Percentiles rank a stretch among this genome's conserved stretches.
Conservation (phyloP, 257 asterid species). For the Penstemon newberryi region DNA sequence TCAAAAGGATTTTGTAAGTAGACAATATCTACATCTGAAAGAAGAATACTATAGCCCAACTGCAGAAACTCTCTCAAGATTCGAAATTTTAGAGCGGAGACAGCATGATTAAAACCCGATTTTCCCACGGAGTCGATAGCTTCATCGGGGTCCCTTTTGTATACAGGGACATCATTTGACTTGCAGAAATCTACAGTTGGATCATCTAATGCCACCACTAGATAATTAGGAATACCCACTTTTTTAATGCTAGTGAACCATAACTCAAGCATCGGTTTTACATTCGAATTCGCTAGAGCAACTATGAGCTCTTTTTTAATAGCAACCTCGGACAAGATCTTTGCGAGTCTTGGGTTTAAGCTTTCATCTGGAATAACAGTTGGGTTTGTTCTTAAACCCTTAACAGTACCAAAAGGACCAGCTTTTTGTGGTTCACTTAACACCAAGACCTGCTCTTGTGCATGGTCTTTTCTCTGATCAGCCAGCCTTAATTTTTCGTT, state of each 20-base stretch:
- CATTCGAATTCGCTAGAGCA: constrained; percentile 80
- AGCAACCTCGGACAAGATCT: constrained; percentile 58
- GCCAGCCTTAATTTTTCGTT: constrained; percentile 58
- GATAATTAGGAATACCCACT: constrained; percentile 61
- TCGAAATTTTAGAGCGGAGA: constrained; percentile 67
- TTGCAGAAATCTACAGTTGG: constrained; percentile 56
- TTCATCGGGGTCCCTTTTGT: constrained; percentile 66
- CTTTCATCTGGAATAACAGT: constrained; percentile 61
- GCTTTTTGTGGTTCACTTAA: constrained; percentile 57
- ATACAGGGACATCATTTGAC: constrained; percentile 58
- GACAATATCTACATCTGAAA: constrained; percentile 77
- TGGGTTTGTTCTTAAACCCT: constrained; percentile 70
- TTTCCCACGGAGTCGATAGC: constrained; percentile 59
- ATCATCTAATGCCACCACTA: constrained; percentile 80
- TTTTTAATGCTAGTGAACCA: constrained; percentile 65
- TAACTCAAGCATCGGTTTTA: constrained; percentile 55
- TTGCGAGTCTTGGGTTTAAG: constrained; percentile 72
- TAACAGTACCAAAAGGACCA: constrained; percentile 76
- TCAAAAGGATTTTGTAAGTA: constrained; percentile 81
- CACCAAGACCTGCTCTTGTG: constrained; percentile 44
- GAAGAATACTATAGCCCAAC: constrained; percentile 72
- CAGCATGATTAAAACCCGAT: constrained; percentile 65
- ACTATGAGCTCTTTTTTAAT: constrained; percentile 67
- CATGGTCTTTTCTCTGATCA: constrained; percentile 46
- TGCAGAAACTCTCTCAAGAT: constrained; percentile 85